Evolutionary conservation across 164 flowering plant species (phyloP).

Genomic region (Houttuynia cordata): DNA sequence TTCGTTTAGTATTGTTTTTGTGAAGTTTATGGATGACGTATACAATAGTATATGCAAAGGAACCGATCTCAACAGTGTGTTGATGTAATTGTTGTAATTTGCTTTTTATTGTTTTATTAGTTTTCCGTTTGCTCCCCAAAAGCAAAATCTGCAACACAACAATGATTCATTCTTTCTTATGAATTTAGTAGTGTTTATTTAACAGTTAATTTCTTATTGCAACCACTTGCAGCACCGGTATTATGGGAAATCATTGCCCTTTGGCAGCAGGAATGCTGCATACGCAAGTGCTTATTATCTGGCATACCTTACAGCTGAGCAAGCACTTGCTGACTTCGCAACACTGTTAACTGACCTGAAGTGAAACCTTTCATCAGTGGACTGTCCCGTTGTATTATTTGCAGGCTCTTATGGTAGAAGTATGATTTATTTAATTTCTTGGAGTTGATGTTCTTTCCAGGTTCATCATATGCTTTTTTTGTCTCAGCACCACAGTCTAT

Average conservation of each 20-base stretch:
- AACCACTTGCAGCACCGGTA: constrained; percentile 58
- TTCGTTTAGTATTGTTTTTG: too few species aligned
- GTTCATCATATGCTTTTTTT: too few species aligned
- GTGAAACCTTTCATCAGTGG: constrained; percentile 59
- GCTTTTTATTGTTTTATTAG: too few species aligned
- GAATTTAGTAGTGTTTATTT: neutral
- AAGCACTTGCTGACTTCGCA: constrained; percentile 84
- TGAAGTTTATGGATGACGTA: too few species aligned
- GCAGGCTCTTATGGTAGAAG: constrained; percentile 99
- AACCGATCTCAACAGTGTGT: too few species aligned
- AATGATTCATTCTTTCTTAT: too few species aligned
- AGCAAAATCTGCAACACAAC: neutral
- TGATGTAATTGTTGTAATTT: too few species aligned
- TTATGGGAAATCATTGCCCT: constrained; percentile 92
- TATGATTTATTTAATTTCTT: constrained; percentile 16
- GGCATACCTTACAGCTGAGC: constrained; percentile 68
- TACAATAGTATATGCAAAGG: too few species aligned
- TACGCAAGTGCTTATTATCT: constrained; percentile 52
- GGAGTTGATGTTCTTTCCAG: neutral
- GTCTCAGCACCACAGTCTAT: too few species aligned
- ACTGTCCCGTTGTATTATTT: constrained; percentile 71
- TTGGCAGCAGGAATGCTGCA: constrained; percentile 60
- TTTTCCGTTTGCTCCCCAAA: neutral
- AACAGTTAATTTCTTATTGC: neutral
- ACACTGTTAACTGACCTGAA: constrained; percentile 63